Conservation (phyloP, 495 filamentous ascomycete species). For the Acidomyces sp. region DNA sequence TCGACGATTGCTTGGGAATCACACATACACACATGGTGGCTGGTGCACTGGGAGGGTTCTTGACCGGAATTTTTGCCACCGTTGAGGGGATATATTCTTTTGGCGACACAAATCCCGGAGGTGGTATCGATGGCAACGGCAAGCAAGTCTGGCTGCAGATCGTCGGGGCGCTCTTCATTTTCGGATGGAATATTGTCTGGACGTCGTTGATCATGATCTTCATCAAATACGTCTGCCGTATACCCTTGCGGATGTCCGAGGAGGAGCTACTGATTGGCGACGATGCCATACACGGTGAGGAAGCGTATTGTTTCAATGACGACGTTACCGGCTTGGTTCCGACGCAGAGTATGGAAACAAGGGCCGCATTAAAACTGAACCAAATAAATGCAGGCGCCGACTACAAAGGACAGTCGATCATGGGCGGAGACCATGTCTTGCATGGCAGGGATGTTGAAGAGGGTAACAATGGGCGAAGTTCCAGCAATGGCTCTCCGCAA, state of each 20-base stretch:
- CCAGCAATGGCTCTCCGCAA: too few species aligned
- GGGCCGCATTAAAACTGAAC: neutral
- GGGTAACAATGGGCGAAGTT: neutral
- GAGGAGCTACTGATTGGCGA: constrained; percentile 38
- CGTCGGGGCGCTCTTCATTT: constrained; percentile 42
- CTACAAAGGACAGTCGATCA: constrained; percentile 1
- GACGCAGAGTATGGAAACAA: constrained; percentile 4
- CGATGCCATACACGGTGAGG: constrained; percentile 41
- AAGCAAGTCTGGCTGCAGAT: constrained; percentile 42
- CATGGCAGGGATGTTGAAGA: neutral
- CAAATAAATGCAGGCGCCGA: neutral
- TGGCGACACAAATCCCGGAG: constrained; percentile 37
- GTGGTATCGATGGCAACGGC: constrained; percentile 41
- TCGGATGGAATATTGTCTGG: constrained; percentile 44
- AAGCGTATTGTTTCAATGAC: constrained; percentile 31
- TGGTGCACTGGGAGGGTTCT: constrained; percentile 39
- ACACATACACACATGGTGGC: constrained; percentile 44
- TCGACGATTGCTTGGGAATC: constrained; percentile 41
- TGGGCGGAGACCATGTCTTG: too few species aligned
- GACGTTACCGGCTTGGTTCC: constrained; percentile 11
- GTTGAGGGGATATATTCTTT: constrained; percentile 38
- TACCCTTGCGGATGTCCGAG: constrained; percentile 37
- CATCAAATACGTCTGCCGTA: constrained; percentile 41
- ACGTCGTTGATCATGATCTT: constrained; percentile 40
- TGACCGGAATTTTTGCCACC: constrained; percentile 42